phyloP scores from a whole-genome alignment of 73 alveolate species.

The Durusdinium trenchii region DNA sequence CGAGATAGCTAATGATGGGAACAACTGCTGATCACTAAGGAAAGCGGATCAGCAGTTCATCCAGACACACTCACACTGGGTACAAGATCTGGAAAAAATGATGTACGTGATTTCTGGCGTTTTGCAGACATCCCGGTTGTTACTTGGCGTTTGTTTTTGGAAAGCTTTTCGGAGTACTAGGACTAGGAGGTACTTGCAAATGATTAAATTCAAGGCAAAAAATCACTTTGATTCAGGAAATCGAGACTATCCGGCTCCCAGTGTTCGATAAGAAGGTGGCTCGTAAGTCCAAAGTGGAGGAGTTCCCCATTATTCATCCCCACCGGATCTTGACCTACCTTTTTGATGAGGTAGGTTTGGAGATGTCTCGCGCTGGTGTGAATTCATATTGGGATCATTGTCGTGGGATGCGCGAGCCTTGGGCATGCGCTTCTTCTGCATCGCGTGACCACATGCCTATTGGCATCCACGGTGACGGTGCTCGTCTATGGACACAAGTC shows the following conservation, averaged over 20 bases:
- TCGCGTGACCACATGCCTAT: background rate
- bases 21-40: too few species aligned
- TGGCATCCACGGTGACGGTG: background rate
- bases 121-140: slow-evolving; percentile 7
- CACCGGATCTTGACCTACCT: background rate
- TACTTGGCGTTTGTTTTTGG: too few species aligned
- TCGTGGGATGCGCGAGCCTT: background rate
- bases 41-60: background rate
- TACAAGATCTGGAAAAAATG: background rate
- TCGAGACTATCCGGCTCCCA: background rate
- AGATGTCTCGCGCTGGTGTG: background rate
- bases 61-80: background rate
- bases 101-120: slow-evolving; percentile 12
- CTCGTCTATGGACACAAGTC: background rate
- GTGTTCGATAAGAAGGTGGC: background rate
- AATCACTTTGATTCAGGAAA: background rate
- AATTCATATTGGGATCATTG: background rate
- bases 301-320: background rate
- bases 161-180: too few species aligned
- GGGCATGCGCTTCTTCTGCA: background rate
- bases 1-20: too few species aligned
- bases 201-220: too few species aligned
- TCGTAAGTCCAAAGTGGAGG: background rate
- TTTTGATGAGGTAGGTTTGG: background rate
- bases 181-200: too few species aligned